A percentile compares a stretch with the other conserved stretches of the same genome.
Conservation (phyloP, 495 filamentous ascomycete genomes). For the Xylona heveae region DNA sequence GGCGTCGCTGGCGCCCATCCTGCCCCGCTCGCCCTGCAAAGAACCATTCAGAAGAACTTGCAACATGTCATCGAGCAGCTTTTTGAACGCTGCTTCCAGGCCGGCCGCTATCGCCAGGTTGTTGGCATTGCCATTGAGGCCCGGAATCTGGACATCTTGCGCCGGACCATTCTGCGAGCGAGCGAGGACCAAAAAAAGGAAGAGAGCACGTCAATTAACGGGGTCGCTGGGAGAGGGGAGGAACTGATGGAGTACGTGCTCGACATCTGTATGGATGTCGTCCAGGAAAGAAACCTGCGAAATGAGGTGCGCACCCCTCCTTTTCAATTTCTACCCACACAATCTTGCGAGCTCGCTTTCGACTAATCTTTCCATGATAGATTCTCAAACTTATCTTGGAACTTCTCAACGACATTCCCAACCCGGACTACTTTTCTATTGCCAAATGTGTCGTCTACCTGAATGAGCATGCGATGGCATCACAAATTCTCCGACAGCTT, state of each 20-base stretch:
- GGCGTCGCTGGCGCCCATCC: constrained; percentile 35
- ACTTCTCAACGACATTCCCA: constrained; percentile 67
- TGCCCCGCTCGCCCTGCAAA: constrained; percentile 28
- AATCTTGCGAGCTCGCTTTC: background rate
- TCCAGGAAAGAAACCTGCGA: constrained; percentile 78
- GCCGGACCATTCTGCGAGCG: constrained; percentile 61
- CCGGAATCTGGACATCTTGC: constrained; percentile 75
- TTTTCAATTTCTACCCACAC: background rate
- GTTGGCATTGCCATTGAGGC: constrained; percentile 96
- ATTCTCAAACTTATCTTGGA: constrained; percentile 76
- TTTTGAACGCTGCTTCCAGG: constrained; percentile 74
- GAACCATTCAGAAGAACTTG: constrained; percentile 44
- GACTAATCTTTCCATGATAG: constrained; percentile 20
- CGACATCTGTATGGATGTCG: constrained; percentile 91
- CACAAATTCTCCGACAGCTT: constrained; percentile 64
- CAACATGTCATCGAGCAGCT: constrained; percentile 67
- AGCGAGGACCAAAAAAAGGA: constrained; percentile 59
- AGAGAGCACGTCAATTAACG: constrained; percentile 21
- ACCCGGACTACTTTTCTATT: constrained; percentile 93
- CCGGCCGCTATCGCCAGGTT: constrained; percentile 86
- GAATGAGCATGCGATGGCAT: constrained; percentile 77
- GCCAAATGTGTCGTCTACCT: constrained; percentile 96
- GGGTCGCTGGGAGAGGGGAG: constrained; percentile 30
- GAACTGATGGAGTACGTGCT: constrained; percentile 94
- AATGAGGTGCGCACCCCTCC: constrained; percentile 32